A percentile compares a stretch with the other conserved stretches of the same genome.
These are phyloP conservation scores for Trichoderma sp. DNA, from an alignment of 2,329 filamentous ascomycete species.

Conservation along the genomic window DNA sequence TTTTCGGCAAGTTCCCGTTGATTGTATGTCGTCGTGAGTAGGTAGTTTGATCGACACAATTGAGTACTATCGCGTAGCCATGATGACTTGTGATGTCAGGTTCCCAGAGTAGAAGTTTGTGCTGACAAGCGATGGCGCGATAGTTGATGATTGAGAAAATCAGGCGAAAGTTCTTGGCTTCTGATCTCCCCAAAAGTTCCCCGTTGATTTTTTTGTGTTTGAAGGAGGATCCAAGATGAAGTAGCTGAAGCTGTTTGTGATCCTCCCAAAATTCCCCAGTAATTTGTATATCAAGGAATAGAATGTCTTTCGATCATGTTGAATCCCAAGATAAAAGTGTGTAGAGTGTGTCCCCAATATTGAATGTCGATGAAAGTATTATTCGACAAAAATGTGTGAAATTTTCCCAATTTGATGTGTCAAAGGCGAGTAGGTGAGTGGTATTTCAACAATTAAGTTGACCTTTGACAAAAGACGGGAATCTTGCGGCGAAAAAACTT, in stretches of 20 bases:
- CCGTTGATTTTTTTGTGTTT: not conserved
- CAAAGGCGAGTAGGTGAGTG: not conserved
- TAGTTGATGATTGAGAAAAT: not conserved
- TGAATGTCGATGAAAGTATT: not conserved
- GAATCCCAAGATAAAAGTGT: not conserved
- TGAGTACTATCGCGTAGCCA: conserved; percentile 1
- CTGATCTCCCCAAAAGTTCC: conserved; percentile 7
- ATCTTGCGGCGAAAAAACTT: not conserved
- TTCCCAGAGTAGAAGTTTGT: not conserved
- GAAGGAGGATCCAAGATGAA: not conserved
- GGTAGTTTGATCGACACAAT: not conserved
- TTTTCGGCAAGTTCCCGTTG: conserved; percentile 8
- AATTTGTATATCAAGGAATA: not conserved
- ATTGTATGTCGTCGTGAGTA: not conserved
- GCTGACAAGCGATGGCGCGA: not conserved
- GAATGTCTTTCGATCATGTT: not conserved
- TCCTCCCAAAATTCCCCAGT: not conserved
- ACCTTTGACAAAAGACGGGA: not conserved
- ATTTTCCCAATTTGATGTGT: not conserved
- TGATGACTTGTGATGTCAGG: not conserved
- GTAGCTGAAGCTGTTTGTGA: not conserved
- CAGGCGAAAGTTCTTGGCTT: not conserved
- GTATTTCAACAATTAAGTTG: not conserved
- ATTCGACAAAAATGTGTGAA: not conserved
- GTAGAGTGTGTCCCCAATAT: not conserved